Conservation (phyloP, 2,329 filamentous ascomycete species). For the Aspergillus pseudoterreus region DNA sequence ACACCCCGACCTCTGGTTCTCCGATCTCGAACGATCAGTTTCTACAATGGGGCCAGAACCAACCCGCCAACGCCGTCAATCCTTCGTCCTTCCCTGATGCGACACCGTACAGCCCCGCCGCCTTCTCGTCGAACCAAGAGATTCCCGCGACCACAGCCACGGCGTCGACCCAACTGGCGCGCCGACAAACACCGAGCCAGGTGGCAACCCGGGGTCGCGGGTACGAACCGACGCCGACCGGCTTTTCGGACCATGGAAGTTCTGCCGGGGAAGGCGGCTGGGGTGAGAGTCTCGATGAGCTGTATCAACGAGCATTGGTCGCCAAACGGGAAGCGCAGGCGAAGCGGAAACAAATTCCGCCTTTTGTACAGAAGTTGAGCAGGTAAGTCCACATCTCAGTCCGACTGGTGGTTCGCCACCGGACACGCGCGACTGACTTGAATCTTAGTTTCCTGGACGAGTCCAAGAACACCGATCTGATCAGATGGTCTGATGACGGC, state of each 20-base stretch:
- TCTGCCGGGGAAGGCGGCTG: slow-evolving; percentile 34
- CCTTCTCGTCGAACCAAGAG: slow-evolving; percentile 45
- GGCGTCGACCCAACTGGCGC: slow-evolving; percentile 40
- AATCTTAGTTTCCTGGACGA: slow-evolving; percentile 79
- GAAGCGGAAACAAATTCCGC: slow-evolving; percentile 92
- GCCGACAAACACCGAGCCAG: slow-evolving; percentile 37
- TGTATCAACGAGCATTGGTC: slow-evolving; percentile 74
- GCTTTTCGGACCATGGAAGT: slow-evolving; percentile 26
- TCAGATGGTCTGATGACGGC: slow-evolving; percentile 94
- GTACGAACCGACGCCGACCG: slow-evolving; percentile 34
- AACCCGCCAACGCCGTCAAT: slow-evolving; percentile 28
- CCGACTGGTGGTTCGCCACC: background rate
- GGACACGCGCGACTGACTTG: slow-evolving; percentile 9
- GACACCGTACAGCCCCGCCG: slow-evolving; percentile 33
- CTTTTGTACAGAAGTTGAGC: slow-evolving; percentile 96
- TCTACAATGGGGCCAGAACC: slow-evolving; percentile 52
- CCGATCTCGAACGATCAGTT: slow-evolving; percentile 52
- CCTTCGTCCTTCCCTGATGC: slow-evolving; percentile 34
- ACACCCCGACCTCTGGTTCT: slow-evolving; percentile 40
- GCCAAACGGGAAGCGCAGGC: slow-evolving; percentile 84
- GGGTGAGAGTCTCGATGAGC: slow-evolving; percentile 66
- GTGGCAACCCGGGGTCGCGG: slow-evolving; percentile 34
- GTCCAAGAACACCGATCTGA: slow-evolving; percentile 87
- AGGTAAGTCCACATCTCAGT: slow-evolving; percentile 58
- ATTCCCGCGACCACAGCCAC: slow-evolving; percentile 46